Conservation (phyloP, 176 grass and related monocot genomes). For the Phoenix dactylifera region DNA sequence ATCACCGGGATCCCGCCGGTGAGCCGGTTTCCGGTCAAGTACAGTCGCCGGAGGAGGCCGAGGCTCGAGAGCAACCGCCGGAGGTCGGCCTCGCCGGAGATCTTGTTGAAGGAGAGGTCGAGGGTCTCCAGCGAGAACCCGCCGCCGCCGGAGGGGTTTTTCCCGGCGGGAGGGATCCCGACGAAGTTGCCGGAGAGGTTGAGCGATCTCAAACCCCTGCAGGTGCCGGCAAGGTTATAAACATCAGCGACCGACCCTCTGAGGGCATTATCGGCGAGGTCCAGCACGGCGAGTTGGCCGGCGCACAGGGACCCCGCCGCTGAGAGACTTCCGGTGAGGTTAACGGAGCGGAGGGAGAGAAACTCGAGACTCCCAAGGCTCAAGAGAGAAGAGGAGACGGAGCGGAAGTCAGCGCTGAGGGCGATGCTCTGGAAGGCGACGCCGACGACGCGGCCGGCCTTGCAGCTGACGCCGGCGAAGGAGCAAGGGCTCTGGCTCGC, state of each 20-base stretch:
- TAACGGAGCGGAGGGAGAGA: not conserved
- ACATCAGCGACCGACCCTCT: not conserved
- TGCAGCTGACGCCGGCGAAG: slow-evolving; percentile 2
- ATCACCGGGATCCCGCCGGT: not conserved
- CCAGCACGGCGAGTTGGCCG: not conserved
- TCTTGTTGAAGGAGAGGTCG: slow-evolving; percentile 9
- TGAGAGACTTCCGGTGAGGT: not conserved
- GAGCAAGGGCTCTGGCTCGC: not conserved
- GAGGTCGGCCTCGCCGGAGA: not conserved
- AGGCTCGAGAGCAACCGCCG: not conserved
- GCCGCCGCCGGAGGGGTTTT: too few species aligned
- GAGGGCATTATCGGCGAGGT: not conserved
- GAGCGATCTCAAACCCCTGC: not conserved
- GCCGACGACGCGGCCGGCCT: not conserved
- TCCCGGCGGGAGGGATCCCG: not conserved
- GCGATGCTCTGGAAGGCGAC: not conserved
- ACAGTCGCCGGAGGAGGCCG: not conserved
- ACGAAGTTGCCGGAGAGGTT: not conserved
- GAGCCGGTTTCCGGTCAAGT: slow-evolving; percentile 3
- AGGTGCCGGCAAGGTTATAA: too few species aligned
- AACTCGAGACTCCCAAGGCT: not conserved
- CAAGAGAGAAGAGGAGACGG: not conserved
- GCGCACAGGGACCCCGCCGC: not conserved
- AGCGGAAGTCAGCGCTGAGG: not conserved
- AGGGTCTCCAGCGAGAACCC: not conserved